A percentile compares a stretch with the other conserved stretches of the same genome.
These are phyloP conservation scores for Aspergillus phoenicis DNA, from an alignment of 2,329 filamentous ascomycete genomes.

Conservation along the genomic window DNA sequence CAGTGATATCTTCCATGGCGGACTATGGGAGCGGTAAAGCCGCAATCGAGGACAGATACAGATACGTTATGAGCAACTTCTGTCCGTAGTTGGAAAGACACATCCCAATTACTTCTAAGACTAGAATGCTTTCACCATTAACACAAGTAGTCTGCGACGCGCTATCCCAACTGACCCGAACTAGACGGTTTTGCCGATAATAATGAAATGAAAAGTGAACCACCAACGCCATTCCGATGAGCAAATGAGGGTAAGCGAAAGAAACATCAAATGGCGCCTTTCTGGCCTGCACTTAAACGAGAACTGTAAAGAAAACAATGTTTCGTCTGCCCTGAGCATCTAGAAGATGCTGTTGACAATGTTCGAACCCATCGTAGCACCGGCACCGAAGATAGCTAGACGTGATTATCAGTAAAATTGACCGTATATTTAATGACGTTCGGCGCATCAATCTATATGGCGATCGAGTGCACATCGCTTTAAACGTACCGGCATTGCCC, in stretches of 20 bases:
- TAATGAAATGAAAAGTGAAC: constrained; percentile 21
- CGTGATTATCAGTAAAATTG: constrained; percentile 23
- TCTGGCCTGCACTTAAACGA: constrained; percentile 5
- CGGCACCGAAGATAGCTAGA: constrained; percentile 85
- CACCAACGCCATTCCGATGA: constrained; percentile 40
- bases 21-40: neutral
- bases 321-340: constrained; percentile 18
- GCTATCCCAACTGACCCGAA: constrained; percentile 2
- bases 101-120: neutral
- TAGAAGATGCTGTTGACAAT: constrained; percentile 91
- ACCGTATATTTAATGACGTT: neutral
- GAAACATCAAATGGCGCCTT: constrained; percentile 5
- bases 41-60: neutral
- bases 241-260: constrained; percentile 17
- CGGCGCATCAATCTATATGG: neutral
- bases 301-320: neutral
- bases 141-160: neutral
- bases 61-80: too few species aligned
- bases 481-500: constrained; percentile 63
- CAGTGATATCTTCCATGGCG: neutral
- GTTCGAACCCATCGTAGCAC: constrained; percentile 86
- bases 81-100: neutral
- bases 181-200: neutral
- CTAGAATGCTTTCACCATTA: neutral
- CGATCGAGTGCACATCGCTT: neutral